Evolutionary conservation across 768 basidiomycete species (phyloP), one percentile per base, ranked within the genome.

Genomic region (Trametes meyenii): DNA sequence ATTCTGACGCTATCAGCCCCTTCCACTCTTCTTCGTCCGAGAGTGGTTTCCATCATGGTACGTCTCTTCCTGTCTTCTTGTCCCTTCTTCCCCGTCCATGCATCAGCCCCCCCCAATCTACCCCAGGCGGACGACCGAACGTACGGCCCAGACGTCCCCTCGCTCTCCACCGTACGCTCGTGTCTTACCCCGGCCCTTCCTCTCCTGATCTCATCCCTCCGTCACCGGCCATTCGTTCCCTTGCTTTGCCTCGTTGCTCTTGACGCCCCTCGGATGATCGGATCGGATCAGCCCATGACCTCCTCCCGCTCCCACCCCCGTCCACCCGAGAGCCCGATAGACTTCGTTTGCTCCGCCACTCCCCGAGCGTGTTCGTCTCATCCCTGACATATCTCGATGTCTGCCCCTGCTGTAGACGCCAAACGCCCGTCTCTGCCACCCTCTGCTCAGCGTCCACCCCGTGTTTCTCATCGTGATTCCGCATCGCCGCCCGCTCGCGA

Each of bases 281-380:
- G 56, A 53, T 36, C 61, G 55, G 62, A 63, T 63, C 62, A 63
- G 46, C 57, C 26, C 62, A 58, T 55, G 62, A 63, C 56, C 62
- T n/a, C 17, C 6, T 14, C 55, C 29, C 29, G 29, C 49, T 45
- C n/a, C 39, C 38, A 5, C 23, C 16, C n/a, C 48, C 21, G 21
- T n/a, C 14, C 4, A 54, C n/a, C 39, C 24, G 33, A 42, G 29
- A 8, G 29, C 38, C n/a, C 26, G 56, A 50, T 50, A 58, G 46
- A 50, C 38, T 50, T 42, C 48, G 16, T 21, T 13, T 46, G 21
- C 36, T 36, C 16, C 48, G 48, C 19, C 23, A 6, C 45, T 14
- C 45, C 26, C 45, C 12, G 17, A 40, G 23, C 38, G 23, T 50
- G 39, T 5, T 8, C 19, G 36, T 29, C 40, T n/a, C 21, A 40